Evolutionary conservation across 2,329 filamentous ascomycete species (phyloP), one percentile per base, ranked within the genome.

Genomic region (Incumbomyces lentus): DNA sequence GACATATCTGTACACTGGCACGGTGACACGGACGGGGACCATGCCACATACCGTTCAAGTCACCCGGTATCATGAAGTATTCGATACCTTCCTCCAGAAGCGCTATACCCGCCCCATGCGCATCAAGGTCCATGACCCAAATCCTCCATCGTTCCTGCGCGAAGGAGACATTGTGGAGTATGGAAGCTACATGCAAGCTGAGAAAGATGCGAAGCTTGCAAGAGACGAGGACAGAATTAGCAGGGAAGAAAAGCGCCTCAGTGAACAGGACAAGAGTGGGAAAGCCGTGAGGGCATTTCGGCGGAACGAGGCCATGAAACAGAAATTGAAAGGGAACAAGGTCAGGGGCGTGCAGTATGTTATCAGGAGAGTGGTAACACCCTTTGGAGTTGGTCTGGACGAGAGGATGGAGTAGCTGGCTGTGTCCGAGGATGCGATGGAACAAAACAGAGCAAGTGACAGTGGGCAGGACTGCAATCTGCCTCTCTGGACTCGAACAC

Each of bases 161-260:
- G 54, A 53, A 14, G 55, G 55, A n/a, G 55, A 57, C 39, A 51
- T 57, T 10, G 41, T 55, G 26, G 47, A 48, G 16, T 51, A 48
- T 47, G 50, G 48, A 6, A 31, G 32, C 5, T 56, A 53, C 43
- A 48, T 51, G 4, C 47, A 49, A 11, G 33, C 34, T 12, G 43
- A 50, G 40, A 42, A 22, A 6, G 42, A 40, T 18, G 37, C 35
- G 13, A 40, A 54, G 10, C 48, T 50, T 16, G 42, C 34, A 17
- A 38, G 31, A 16, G 33, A 29, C 11, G 16, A 10, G 5, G 42
- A 38, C 8, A 33, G 42, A 19, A 22, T 31, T 2, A 34, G 34
- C 16, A 18, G 35, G 5, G 31, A 46, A 18, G 29, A 33, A 40
- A 14, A 35, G n/a, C 26, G 22, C 7, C 16, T 33, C 3, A 37